Base-by-base conservation (phyloP, 306 rosid species). In the Spatholobus suberectus region DNA sequence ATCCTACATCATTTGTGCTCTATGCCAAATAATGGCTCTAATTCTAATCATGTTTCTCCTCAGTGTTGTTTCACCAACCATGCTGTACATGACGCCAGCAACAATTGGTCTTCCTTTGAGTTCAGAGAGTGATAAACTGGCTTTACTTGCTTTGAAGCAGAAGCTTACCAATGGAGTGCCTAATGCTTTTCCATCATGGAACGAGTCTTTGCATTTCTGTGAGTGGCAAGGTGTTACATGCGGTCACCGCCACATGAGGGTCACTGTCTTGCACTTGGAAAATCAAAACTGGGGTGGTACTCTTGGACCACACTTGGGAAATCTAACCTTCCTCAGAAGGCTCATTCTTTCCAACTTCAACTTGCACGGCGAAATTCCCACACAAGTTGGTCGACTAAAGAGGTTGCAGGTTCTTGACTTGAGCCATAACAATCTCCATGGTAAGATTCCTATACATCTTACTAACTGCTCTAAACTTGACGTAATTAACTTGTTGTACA, bases 141-240 rank as follows among this genome's bases (percentile, higher is more conserved):
- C 78, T 21, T 47, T 76, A 73, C 67, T 83, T 1, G 70, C 21
- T 40, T 29, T 84, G 71, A 76, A 76, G 15, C 47, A 76, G 4
- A 76, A 76, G 34, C 77, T 73, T n/a, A 73, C 84, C 5, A 73
- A 73, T 29, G 29, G 81, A 7, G 3, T 9, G 8, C 77, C 55
- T n/a, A 14, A 73, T n/a, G 40, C 44, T 21, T 43, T 84, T 8
- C 81, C 84, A 65, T 73, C 84, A 73, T 84, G 87, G 87, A 84
- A 84, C 20, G 26, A 79, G 0, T 84, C 87, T 29, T 52, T 54
- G 17, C 84, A 41, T 70, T 78, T 71, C 10, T 78, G 81, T 66
- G 29, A 79, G 12, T 79, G 81, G 87, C 26, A 79, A 21, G 87
- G 81, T 10, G 84, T 84, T 55, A 18, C 4, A 43, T 84, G 87